Percentiles rank a stretch among this genome's conserved stretches.
Conservation (phyloP, 2,329 filamentous ascomycete species). For the Laburnicola sp. region DNA sequence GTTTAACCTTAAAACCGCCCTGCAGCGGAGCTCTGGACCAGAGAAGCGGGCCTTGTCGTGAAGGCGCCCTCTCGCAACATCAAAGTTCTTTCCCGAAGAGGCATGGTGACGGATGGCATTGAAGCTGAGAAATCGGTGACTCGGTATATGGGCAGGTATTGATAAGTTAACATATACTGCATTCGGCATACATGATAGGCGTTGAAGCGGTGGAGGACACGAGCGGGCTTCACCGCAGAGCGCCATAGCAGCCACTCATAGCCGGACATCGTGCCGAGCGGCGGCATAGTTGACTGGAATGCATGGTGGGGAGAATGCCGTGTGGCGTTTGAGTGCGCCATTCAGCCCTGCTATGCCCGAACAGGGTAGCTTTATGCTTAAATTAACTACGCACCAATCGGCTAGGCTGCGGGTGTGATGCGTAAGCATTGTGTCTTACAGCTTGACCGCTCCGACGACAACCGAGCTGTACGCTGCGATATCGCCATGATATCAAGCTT, state of each 20-base stretch:
- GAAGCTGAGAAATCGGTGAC: constrained; percentile 5
- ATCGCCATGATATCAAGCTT: background rate
- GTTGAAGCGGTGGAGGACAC: constrained; percentile 1
- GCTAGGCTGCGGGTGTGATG: background rate
- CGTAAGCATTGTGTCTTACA: constrained; percentile 2
- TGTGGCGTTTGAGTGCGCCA: background rate
- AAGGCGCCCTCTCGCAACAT: background rate
- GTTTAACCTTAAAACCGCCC: constrained; percentile 6
- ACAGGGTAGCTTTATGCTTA: background rate
- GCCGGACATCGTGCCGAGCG: background rate
- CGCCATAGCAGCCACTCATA: background rate
- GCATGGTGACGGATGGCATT: constrained; percentile 1
- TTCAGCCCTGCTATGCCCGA: background rate
- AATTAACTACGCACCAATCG: constrained; percentile 5
- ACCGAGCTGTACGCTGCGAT: background rate
- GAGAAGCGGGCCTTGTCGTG: background rate
- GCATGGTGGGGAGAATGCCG: constrained; percentile 1
- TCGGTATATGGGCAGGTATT: constrained; percentile 1
- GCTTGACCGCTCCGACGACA: constrained; percentile 3
- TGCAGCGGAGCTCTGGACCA: background rate
- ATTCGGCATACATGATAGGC: background rate
- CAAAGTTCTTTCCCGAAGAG: background rate
- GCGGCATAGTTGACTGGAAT: background rate
- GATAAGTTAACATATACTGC: constrained; percentile 6
- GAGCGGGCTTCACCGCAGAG: background rate